Conservation (phyloP, 768 basidiomycete species). For the Peribolospora kevripleyi region DNA sequence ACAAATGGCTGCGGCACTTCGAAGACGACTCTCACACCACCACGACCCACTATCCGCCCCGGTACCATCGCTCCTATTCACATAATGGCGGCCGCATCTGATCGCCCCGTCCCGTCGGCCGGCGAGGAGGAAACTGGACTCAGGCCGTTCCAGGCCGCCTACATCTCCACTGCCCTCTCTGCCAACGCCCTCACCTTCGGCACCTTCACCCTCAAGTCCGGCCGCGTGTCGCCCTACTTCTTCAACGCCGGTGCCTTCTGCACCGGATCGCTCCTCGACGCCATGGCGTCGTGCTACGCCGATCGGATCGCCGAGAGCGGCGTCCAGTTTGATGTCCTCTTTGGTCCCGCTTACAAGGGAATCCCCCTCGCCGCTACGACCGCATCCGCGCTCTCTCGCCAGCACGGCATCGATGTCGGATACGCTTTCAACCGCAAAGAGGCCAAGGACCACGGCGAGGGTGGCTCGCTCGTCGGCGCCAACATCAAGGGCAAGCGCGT, state of each 20-base stretch:
- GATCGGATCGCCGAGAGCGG: constrained; percentile 41
- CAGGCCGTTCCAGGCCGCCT: too few relatives aligned
- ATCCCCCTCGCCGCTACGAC: constrained; percentile 79
- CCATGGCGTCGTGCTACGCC: constrained; percentile 61
- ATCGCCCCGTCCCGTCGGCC: too few relatives aligned
- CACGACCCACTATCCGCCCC: too few relatives aligned
- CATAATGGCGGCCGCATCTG: too few relatives aligned
- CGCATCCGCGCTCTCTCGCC: constrained; percentile 43
- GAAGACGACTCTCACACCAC: too few relatives aligned
- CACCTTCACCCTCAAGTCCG: constrained; percentile 78
- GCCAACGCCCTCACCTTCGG: constrained; percentile 37
- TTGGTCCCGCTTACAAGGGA: constrained; percentile 94
- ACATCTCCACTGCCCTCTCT: constrained; percentile 3
- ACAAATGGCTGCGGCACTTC: too few relatives aligned
- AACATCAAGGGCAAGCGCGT: constrained; percentile 56
- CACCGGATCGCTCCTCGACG: constrained; percentile 52
- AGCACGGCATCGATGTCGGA: constrained; percentile 40
- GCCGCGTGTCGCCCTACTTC: constrained; percentile 82
- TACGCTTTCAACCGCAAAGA: constrained; percentile 91
- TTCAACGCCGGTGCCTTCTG: constrained; percentile 82
- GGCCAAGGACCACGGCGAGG: constrained; percentile 85
- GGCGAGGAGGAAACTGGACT: too few relatives aligned
- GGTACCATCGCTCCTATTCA: too few relatives aligned
- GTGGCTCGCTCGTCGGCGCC: constrained; percentile 70
- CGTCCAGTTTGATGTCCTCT: constrained; percentile 41